Evolutionary conservation across 768 basidiomycete genomes (phyloP), one percentile per base, ranked within the genome.

Genomic region (Lactarius psammicola): DNA sequence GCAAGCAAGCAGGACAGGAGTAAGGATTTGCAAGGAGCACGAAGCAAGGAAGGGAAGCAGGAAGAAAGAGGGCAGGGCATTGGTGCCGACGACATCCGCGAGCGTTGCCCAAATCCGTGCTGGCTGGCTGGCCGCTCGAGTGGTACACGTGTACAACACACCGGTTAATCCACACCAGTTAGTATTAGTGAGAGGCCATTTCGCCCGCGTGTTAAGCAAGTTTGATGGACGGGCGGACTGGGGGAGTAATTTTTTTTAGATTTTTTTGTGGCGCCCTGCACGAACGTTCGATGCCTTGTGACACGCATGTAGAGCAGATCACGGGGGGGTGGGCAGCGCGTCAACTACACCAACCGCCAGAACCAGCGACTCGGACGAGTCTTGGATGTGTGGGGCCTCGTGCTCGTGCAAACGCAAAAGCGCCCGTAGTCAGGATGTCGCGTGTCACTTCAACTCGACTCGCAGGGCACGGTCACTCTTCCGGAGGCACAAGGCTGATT

Each of bases 21-120:
- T 15, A 49, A 11, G 11, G 2, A 10, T 4, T 26, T 23, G n/a
- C 40, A 18, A 18, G 40, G 40, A 40, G 23, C 42, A 42, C 17
- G 42, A 18, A 42, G 23, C 46, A 26, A 26, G 49, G 23, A 26
- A 23, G 13, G 46, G n/a, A 49, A 23, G 46, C 40, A 40, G 17
- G 13, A 3, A 17, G 40, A 40, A 4, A 13, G n/a, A 23, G n/a
- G 18, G 46, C n/a, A 13, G 46, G 46, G 10, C 23, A 31, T 26
- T 20, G 53, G 20, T 42, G 34, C 65, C 60, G 65, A 66, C 36
- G 15, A 28, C 13, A 28, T 3, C 55, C 60, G 59, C 15, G 34
- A 30, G n/a, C n/a, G 1, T 2, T 49, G 17, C 28, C 64, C 59
- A 56, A 60, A 65, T 65, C 17, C 15, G 61, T 51, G 30, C 20